Conservation (phyloP, 179 eudicot genomes). For the Silene vulgaris region DNA sequence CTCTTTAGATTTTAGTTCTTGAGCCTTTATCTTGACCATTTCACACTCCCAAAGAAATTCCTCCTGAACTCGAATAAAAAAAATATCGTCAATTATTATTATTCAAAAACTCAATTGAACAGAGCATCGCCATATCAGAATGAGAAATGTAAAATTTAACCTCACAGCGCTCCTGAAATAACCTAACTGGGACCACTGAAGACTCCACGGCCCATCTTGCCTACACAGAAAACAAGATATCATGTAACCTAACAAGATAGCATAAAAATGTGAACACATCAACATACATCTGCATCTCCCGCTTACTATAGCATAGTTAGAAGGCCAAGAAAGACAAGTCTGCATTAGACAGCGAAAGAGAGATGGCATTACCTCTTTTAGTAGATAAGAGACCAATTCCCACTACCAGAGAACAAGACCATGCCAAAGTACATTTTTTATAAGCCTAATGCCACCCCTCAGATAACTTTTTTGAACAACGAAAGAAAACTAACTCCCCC, state of each 20-base stretch:
- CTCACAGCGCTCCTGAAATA: constrained; percentile 98
- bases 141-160: constrained; percentile 28
- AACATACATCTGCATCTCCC: background rate
- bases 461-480: background rate
- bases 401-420: background rate
- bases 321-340: background rate
- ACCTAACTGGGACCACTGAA: constrained; percentile 70
- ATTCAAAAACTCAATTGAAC: background rate
- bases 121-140: background rate
- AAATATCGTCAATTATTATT: background rate
- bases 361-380: background rate
- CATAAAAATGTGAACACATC: background rate
- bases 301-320: background rate
- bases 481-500: background rate
- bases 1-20: constrained; percentile 97
- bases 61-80: constrained; percentile 44
- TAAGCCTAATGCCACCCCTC: background rate
- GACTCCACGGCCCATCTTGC: constrained; percentile 97
- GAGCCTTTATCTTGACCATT: constrained; percentile 95
- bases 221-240: constrained; percentile 36
- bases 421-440: background rate
- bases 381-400: background rate
- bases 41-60: constrained; percentile 96
- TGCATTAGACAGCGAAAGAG: background rate
- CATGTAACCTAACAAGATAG: constrained; percentile 12